Evolutionary conservation across 2,329 filamentous ascomycete species (phyloP).

Genomic region (Fusarium globosum): DNA sequence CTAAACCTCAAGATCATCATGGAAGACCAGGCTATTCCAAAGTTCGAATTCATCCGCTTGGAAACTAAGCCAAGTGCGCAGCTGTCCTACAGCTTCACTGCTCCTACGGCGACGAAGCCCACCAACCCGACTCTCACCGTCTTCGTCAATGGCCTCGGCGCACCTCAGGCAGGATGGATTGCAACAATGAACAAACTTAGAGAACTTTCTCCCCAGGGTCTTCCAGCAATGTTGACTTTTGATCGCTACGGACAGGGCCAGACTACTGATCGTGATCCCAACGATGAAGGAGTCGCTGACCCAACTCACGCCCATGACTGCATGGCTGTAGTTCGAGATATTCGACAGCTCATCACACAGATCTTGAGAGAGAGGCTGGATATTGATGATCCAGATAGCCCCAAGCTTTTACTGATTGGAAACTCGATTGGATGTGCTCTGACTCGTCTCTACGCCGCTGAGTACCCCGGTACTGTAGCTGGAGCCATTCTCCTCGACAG

Average conservation of each 20-base stretch:
- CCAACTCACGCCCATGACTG: conserved; percentile 59
- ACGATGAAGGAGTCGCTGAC: conserved; percentile 52
- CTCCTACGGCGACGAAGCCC: background rate
- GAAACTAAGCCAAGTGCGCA: conserved; percentile 32
- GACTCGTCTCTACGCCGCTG: conserved; percentile 61
- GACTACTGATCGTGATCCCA: conserved; percentile 56
- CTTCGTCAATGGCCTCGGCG: conserved; percentile 40
- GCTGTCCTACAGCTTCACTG: conserved; percentile 31
- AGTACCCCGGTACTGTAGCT: conserved; percentile 57
- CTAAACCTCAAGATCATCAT: background rate
- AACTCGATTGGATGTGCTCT: conserved; percentile 49
- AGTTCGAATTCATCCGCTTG: conserved; percentile 21
- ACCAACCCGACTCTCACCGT: conserved; percentile 21
- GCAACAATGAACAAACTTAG: conserved; percentile 14
- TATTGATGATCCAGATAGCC: background rate
- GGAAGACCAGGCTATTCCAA: background rate
- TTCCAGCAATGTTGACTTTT: conserved; percentile 62
- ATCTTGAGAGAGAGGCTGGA: conserved; percentile 6
- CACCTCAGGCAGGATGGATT: conserved; percentile 36
- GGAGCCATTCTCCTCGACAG: conserved; percentile 66
- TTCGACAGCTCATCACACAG: conserved; percentile 32
- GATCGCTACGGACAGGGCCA: conserved; percentile 69
- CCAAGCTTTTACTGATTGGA: conserved; percentile 21
- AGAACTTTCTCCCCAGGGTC: background rate
- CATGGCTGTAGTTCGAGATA: conserved; percentile 47